Evolutionary conservation across 2,329 filamentous ascomycete genomes (phyloP).

Genomic region (Claviceps africana): DNA sequence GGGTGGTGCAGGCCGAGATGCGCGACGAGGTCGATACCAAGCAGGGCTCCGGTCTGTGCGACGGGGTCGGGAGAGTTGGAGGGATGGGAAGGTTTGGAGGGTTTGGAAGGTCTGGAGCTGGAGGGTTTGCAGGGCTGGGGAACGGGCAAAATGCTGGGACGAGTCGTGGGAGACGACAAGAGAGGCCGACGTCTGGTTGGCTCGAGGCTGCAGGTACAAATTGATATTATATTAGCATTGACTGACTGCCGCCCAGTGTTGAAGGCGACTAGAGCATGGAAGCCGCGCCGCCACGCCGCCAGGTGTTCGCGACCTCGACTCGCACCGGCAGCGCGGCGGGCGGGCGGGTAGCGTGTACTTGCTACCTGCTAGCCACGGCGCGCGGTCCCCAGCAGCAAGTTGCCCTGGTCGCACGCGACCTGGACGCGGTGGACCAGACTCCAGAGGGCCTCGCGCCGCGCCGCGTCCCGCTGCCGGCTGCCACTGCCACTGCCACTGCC

Average conservation of each 20-base stretch:
- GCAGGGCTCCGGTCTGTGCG: background rate
- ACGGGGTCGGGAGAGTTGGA: background rate
- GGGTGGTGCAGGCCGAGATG: constrained; percentile 1
- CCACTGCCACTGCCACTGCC: too few species aligned
- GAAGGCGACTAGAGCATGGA: too few species aligned
- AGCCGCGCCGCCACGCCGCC: background rate
- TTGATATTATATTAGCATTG: too few species aligned
- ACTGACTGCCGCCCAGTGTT: background rate
- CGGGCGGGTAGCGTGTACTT: background rate
- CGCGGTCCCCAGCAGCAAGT: too few species aligned
- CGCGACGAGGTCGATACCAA: background rate
- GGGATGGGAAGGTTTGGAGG: too few species aligned
- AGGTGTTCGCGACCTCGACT: background rate
- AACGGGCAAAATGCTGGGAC: background rate
- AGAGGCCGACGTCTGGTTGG: too few species aligned
- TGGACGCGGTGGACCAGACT: background rate
- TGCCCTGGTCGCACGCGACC: too few species aligned
- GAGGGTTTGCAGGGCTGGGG: background rate
- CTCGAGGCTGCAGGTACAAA: too few species aligned
- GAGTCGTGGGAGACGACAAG: too few species aligned
- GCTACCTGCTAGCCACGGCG: background rate
- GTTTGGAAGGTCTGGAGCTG: background rate
- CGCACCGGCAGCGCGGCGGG: rapidly evolving
- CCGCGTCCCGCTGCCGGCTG: background rate
- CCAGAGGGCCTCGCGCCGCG: background rate